Evolutionary conservation across 2,329 filamentous ascomycete species (phyloP).

Genomic region (Pseudopyricularia javanii): DNA sequence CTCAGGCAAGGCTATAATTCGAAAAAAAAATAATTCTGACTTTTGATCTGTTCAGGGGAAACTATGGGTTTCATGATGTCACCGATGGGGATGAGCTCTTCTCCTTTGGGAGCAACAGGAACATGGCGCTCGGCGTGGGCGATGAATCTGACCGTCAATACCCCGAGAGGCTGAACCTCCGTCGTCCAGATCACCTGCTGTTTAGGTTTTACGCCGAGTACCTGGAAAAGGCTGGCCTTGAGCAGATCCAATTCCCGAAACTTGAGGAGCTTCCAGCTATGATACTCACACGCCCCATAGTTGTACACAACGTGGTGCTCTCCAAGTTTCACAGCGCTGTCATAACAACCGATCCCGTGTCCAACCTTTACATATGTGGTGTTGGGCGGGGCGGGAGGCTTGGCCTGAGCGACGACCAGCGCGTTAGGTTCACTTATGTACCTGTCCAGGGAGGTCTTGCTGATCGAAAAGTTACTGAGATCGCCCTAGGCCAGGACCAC

Average conservation of each 20-base stretch:
- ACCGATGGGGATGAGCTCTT: slow-evolving; percentile 69
- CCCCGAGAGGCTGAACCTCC: slow-evolving; percentile 69
- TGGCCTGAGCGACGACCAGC: slow-evolving; percentile 74
- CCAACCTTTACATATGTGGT: slow-evolving; percentile 86
- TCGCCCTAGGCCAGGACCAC: slow-evolving; percentile 86
- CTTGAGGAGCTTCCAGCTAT: slow-evolving; percentile 48
- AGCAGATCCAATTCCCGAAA: neutral
- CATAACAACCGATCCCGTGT: slow-evolving; percentile 73
- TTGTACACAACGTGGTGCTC: slow-evolving; percentile 72
- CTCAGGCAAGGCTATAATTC: no score
- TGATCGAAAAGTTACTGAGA: slow-evolving; percentile 61
- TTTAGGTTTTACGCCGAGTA: slow-evolving; percentile 62
- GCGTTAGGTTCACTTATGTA: slow-evolving; percentile 71
- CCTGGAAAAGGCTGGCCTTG: slow-evolving; percentile 28
- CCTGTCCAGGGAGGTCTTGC: slow-evolving; percentile 67
- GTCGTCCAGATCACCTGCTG: slow-evolving; percentile 66
- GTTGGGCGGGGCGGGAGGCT: slow-evolving; percentile 83
- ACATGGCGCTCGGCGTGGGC: slow-evolving; percentile 83
- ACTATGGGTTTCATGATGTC: slow-evolving; percentile 7
- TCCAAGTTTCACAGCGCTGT: slow-evolving; percentile 88
- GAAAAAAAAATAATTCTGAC: neutral
- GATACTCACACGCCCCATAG: slow-evolving; percentile 58
- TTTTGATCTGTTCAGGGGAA: slow-evolving; percentile 4
- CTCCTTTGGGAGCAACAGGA: slow-evolving; percentile 93
- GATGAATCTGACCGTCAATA: slow-evolving; percentile 92